phyloP scores from a whole-genome alignment of 208 protist genomes.

The Balamuthia mandrillaris region DNA sequence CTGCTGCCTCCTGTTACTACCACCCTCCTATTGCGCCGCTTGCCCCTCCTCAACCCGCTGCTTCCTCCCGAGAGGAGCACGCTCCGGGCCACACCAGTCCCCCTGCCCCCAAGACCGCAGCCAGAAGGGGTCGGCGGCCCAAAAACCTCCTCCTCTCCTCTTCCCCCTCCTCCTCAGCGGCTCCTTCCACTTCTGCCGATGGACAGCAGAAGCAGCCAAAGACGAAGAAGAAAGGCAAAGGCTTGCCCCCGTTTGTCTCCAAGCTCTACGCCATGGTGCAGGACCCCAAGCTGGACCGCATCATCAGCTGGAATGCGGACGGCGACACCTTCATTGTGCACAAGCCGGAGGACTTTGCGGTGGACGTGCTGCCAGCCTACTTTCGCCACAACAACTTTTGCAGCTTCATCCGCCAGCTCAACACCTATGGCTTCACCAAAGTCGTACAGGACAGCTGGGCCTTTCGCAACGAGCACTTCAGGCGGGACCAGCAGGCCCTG shows the following conservation, averaged over 20 bases:
- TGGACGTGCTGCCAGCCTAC: slow-evolving; percentile 49
- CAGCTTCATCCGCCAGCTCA: slow-evolving; percentile 65
- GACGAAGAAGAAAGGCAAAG: not conserved
- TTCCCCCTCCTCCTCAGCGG: too few species aligned
- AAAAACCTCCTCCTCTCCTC: too few species aligned
- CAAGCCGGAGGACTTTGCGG: slow-evolving; percentile 34
- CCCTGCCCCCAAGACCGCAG: too few species aligned
- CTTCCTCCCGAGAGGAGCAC: too few species aligned
- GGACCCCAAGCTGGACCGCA: not conserved
- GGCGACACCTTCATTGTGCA: slow-evolving; percentile 40
- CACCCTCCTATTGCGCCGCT: too few species aligned
- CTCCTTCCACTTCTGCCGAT: too few species aligned
- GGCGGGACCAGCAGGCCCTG: not conserved
- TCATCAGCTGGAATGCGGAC: not conserved
- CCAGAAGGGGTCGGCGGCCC: too few species aligned
- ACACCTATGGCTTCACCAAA: slow-evolving; percentile 64
- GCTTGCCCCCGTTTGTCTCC: slow-evolving; percentile 16
- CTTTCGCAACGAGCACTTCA: slow-evolving; percentile 13
- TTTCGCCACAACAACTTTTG: slow-evolving; percentile 67
- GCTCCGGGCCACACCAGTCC: too few species aligned
- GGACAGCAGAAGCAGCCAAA: not conserved
- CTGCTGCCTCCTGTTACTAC: too few species aligned
- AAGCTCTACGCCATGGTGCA: slow-evolving; percentile 22
- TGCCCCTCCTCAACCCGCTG: too few species aligned
- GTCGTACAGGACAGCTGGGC: not conserved